Evolutionary conservation across 2,329 filamentous ascomycete genomes (phyloP).

Genomic region (Scleromitrula shiraiana): DNA sequence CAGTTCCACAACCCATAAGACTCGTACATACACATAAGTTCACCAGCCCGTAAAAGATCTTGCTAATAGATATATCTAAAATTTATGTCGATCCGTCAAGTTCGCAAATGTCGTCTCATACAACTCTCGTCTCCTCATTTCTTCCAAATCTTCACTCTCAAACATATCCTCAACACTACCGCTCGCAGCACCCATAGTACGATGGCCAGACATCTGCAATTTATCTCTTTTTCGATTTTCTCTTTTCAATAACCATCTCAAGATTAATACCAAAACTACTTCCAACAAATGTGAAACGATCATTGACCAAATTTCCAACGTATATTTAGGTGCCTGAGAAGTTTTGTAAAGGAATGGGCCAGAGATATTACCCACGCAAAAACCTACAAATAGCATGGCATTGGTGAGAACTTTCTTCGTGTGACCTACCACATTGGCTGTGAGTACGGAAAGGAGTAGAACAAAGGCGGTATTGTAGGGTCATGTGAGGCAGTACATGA

Average conservation of each 20-base stretch:
- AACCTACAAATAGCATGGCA: slow-evolving; percentile 37
- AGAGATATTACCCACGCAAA: slow-evolving; percentile 44
- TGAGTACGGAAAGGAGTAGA: slow-evolving; percentile 36
- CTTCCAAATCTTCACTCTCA: neutral
- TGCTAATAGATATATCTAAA: slow-evolving; percentile 6
- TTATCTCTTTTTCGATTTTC: slow-evolving; percentile 1
- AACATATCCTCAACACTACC: neutral
- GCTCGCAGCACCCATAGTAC: neutral
- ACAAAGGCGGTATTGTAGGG: slow-evolving; percentile 15
- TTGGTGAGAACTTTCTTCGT: slow-evolving; percentile 40
- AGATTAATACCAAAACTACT: neutral
- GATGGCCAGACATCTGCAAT: neutral
- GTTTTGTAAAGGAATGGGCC: slow-evolving; percentile 27
- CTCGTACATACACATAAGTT: neutral
- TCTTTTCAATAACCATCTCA: neutral
- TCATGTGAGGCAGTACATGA: slow-evolving; percentile 39
- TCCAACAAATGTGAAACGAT: neutral
- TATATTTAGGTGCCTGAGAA: neutral
- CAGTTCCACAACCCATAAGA: neutral
- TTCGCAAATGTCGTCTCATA: slow-evolving; percentile 4
- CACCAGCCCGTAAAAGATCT: neutral
- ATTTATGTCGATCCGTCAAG: slow-evolving; percentile 4
- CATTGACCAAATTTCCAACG: slow-evolving; percentile 1
- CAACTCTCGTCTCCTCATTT: neutral
- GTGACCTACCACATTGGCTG: slow-evolving; percentile 50